Conservation (phyloP, 2,329 filamentous ascomycete species). For the Drechslera avenae region DNA sequence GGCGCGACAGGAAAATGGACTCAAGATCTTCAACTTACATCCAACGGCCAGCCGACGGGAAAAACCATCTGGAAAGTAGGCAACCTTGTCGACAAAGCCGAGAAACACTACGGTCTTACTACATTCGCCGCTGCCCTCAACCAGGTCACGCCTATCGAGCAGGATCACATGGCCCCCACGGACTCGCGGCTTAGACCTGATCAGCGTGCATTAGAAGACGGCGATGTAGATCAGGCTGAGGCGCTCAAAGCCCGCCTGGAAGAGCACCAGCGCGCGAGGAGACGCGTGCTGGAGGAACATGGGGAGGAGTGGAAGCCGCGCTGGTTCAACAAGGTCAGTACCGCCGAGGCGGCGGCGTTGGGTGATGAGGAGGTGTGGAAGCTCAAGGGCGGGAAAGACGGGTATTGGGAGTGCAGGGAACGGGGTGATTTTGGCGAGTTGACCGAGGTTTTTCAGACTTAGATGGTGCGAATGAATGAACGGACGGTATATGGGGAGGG, state of each 20-base stretch:
- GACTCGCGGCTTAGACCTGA: conserved; percentile 86
- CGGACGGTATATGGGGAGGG: no score
- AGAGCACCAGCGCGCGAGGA: conserved; percentile 77
- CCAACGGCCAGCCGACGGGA: conserved; percentile 64
- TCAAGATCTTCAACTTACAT: conserved; percentile 67
- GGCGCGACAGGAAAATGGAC: conserved; percentile 88
- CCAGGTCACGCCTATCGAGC: conserved; percentile 81
- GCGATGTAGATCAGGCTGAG: conserved; percentile 83
- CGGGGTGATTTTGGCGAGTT: conserved; percentile 69
- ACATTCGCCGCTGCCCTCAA: conserved; percentile 85
- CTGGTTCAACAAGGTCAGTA: conserved; percentile 77
- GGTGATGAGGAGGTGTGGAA: conserved; percentile 58
- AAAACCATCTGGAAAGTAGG: conserved; percentile 80
- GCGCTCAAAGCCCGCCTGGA: conserved; percentile 81
- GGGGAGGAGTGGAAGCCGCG: conserved; percentile 74
- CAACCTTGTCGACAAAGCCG: conserved; percentile 75
- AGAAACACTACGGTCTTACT: conserved; percentile 85
- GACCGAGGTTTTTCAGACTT: conserved; percentile 56
- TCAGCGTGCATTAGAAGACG: conserved; percentile 81
- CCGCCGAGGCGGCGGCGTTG: conserved; percentile 36
- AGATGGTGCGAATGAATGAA: no score
- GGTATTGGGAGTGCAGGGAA: conserved; percentile 89
- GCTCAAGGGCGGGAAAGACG: conserved; percentile 78
- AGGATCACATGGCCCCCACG: conserved; percentile 74
- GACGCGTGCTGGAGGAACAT: conserved; percentile 74